Evolutionary conservation across 1,139 yeast genomes (phyloP).

Genomic region (Protomyces macrosporus): DNA sequence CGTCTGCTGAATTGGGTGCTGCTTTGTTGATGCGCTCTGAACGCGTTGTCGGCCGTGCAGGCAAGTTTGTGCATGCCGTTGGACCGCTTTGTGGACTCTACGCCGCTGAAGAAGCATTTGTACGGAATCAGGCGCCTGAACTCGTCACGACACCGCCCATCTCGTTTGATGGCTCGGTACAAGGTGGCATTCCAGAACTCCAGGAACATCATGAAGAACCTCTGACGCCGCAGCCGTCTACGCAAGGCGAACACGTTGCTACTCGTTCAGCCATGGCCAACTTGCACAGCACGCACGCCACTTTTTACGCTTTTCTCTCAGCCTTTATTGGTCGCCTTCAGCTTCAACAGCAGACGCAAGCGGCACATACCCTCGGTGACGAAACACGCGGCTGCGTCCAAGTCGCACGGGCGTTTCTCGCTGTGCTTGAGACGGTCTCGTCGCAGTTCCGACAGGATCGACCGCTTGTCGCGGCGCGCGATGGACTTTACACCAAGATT

Average conservation of each 20-base stretch:
- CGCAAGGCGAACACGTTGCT: background rate
- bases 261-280: conserved; percentile 68
- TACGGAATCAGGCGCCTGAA: background rate
- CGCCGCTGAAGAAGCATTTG: conserved; percentile 10
- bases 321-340: conserved; percentile 38
- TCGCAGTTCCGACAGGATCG: conserved; percentile 35
- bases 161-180: conserved; percentile 13
- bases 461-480: conserved; percentile 41
- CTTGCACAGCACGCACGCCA: conserved; percentile 66
- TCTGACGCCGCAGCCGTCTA: background rate
- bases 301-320: conserved; percentile 66
- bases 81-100: conserved; percentile 17
- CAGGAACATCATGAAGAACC: background rate
- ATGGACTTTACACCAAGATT: conserved; percentile 39
- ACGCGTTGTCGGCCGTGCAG: conserved; percentile 66
- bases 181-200: conserved; percentile 6
- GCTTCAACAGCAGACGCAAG: conserved; percentile 36
- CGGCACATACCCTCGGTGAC: conserved; percentile 39
- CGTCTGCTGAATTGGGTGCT: conserved; percentile 60
- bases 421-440: conserved; percentile 40
- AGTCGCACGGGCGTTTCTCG: conserved; percentile 43
- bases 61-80: conserved; percentile 48
- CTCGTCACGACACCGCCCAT: conserved; percentile 22
- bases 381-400: conserved; percentile 43
- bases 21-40: conserved; percentile 44